Percentiles rank a stretch among this genome's conserved stretches.
Conservation (phyloP, 306 rosid genomes). For the Hippophae rhamnoides region DNA sequence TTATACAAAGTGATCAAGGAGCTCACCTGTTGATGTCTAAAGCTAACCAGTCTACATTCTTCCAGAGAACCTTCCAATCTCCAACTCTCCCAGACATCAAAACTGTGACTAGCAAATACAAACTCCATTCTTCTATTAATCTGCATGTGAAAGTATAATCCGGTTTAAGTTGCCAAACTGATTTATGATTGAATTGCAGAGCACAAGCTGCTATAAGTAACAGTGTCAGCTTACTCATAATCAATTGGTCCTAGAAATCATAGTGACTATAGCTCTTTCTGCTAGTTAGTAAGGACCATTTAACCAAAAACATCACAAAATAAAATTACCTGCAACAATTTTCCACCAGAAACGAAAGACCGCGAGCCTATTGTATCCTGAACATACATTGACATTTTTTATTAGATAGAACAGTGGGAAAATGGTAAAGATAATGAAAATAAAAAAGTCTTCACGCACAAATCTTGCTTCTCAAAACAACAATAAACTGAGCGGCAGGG, state of each 20-base stretch:
- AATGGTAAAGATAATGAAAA: constrained; percentile 3
- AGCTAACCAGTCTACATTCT: constrained; percentile 86
- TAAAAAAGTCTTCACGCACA: constrained; percentile 14
- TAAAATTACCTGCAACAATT: constrained; percentile 72
- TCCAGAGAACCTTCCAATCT: constrained; percentile 67
- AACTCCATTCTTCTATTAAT: constrained; percentile 89
- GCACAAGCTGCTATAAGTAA: background rate
- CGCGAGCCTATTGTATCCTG: constrained; percentile 91
- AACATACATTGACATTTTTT: constrained; percentile 23
- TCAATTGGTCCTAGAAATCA: background rate
- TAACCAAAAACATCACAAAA: background rate
- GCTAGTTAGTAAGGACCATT: background rate
- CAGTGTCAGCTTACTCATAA: background rate
- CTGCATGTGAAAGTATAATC: constrained; percentile 32
- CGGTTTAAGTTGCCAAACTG: constrained; percentile 11
- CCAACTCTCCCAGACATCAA: constrained; percentile 99
- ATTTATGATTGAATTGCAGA: constrained; percentile 7
- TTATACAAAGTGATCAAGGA: constrained; percentile 6
- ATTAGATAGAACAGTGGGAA: constrained; percentile 23
- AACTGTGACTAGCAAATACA: constrained; percentile 96
- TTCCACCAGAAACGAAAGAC: constrained; percentile 95
- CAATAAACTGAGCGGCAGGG: constrained; percentile 90
- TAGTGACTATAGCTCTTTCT: background rate
- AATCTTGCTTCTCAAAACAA: constrained; percentile 82
- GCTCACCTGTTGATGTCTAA: constrained; percentile 73